Evolutionary conservation across 495 filamentous ascomycete species (phyloP).

Genomic region (Neurospora sp.): DNA sequence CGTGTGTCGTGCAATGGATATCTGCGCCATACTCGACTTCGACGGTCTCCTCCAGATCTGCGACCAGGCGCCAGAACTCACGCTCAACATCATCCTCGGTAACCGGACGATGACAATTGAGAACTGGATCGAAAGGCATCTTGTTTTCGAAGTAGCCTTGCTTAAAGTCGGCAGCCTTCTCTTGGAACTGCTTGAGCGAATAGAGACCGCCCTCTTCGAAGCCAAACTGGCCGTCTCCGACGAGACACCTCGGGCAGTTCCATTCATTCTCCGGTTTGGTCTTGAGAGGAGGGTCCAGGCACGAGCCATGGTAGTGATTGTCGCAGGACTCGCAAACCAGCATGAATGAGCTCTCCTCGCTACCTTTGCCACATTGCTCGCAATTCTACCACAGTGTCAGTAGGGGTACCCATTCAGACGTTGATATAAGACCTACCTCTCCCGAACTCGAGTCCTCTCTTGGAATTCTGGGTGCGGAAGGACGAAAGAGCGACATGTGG

Average conservation of each 20-base stretch:
- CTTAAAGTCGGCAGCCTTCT: constrained; percentile 91
- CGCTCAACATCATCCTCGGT: constrained; percentile 94
- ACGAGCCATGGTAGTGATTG: constrained; percentile 75
- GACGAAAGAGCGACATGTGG: constrained; percentile 90
- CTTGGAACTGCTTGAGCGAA: constrained; percentile 91
- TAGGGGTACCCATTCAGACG: neutral
- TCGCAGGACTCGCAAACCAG: constrained; percentile 92
- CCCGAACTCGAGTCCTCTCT: constrained; percentile 61
- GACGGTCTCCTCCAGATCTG: constrained; percentile 86
- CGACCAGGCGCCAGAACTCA: constrained; percentile 93
- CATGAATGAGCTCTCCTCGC: constrained; percentile 53
- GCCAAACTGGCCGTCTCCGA: constrained; percentile 93
- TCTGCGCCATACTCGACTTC: constrained; percentile 98
- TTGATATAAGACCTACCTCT: constrained; percentile 47
- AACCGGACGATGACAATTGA: constrained; percentile 67
- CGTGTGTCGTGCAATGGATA: constrained; percentile 96
- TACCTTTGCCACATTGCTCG: constrained; percentile 69
- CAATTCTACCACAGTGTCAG: constrained; percentile 53
- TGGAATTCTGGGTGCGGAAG: constrained; percentile 60
- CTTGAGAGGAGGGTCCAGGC: constrained; percentile 80
- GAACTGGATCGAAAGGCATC: constrained; percentile 79
- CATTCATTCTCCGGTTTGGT: constrained; percentile 76
- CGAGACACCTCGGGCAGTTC: constrained; percentile 93
- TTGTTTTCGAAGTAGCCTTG: constrained; percentile 84
- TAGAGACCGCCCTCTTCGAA: constrained; percentile 97